Evolutionary conservation across 306 rosid species (phyloP).

Genomic region (Lotus japonicus): DNA sequence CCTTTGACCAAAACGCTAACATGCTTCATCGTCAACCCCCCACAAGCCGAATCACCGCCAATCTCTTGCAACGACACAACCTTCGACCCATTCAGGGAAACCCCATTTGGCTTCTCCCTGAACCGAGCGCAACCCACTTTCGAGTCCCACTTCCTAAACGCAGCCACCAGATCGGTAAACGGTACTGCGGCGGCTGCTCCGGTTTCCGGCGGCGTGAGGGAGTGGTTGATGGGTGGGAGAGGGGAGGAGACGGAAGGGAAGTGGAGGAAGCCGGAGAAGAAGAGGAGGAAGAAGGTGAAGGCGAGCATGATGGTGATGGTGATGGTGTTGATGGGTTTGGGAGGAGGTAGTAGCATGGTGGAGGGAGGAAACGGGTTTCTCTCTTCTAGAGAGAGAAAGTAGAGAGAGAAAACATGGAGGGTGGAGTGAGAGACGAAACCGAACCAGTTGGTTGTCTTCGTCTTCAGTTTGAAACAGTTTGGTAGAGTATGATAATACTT

Average conservation of each 20-base stretch:
- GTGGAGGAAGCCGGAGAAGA: constrained; percentile 56
- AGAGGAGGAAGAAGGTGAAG: constrained; percentile 50
- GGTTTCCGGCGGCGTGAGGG: neutral
- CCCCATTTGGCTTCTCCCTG: constrained; percentile 32
- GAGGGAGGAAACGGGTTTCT: neutral
- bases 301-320: constrained; percentile 43
- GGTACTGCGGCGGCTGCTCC: constrained; percentile 27
- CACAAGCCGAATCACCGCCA: constrained; percentile 34
- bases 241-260: constrained; percentile 51
- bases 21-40: constrained; percentile 36
- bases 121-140: constrained; percentile 60
- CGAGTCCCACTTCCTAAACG: constrained; percentile 80
- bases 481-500: no score
- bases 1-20: constrained; percentile 77
- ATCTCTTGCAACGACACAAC: constrained; percentile 46
- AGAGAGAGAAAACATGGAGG: neutral
- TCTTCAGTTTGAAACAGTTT: neutral
- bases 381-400: neutral
- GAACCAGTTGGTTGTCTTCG: neutral
- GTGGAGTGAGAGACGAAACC: no score
- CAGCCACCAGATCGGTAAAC: constrained; percentile 50
- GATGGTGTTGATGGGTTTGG: constrained; percentile 41
- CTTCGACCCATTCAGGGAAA: constrained; percentile 25
- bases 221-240: constrained; percentile 7
- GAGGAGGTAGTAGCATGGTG: constrained; percentile 50